Evolutionary conservation across 2,329 filamentous ascomycete species (phyloP).

Genomic region (Blumeria hordei): DNA sequence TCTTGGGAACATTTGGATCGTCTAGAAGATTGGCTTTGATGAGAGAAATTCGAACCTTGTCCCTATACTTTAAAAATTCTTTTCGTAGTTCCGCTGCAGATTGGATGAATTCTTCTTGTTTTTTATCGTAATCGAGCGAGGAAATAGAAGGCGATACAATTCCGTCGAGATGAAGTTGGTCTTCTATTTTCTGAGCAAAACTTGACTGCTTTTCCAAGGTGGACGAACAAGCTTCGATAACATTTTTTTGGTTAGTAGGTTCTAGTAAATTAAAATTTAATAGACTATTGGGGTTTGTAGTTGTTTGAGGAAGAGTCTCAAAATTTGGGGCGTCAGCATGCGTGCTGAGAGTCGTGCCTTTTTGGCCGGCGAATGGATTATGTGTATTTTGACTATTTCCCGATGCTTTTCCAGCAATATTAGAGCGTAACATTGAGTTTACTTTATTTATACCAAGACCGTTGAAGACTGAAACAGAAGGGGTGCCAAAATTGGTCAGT

Average conservation of each 20-base stretch:
- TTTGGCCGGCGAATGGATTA: slow-evolving; percentile 1
- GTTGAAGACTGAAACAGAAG: neutral
- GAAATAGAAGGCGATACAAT: slow-evolving; percentile 6
- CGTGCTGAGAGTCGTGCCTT: slow-evolving; percentile 1
- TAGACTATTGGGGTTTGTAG: neutral
- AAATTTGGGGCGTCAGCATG: neutral
- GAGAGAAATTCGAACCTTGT: slow-evolving; percentile 29
- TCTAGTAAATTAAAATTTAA: neutral
- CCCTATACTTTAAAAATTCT: slow-evolving; percentile 29
- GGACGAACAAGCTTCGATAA: neutral
- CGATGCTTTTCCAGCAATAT: neutral
- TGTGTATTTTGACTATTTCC: neutral
- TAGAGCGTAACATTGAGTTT: too few species aligned
- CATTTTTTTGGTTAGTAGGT: neutral
- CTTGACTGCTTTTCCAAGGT: neutral
- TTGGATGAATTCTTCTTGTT: neutral
- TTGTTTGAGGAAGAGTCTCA: neutral
- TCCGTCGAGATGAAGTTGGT: slow-evolving; percentile 28
- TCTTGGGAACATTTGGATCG: slow-evolving; percentile 37
- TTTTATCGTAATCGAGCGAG: neutral
- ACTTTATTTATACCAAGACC: neutral
- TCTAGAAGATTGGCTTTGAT: slow-evolving; percentile 37
- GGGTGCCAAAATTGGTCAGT: neutral
- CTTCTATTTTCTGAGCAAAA: slow-evolving; percentile 24
- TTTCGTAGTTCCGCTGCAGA: neutral